phyloP scores from a whole-genome alignment of 805 yeast genomes.

The Cyberlindnera bimundalis region DNA sequence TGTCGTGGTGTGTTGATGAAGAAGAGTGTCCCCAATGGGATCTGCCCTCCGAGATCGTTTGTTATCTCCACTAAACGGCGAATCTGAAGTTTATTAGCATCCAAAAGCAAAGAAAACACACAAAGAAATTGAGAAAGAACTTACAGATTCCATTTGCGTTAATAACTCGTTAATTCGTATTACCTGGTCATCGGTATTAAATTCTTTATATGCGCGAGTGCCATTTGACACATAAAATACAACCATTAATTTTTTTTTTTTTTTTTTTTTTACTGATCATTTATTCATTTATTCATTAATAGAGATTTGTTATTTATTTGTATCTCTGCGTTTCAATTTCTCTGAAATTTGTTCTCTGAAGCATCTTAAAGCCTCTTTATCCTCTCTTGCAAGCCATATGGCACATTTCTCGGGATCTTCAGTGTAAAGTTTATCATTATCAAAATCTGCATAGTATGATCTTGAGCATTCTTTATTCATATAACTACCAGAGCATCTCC shows the following conservation, averaged over 20 bases:
- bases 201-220: too few species aligned
- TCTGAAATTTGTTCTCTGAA: conserved; percentile 16
- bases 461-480: conserved; percentile 44
- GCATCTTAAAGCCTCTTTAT: conserved; percentile 27
- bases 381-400: conserved; percentile 46
- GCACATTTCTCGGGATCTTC: conserved; percentile 34
- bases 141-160: too few species aligned
- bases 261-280: too few species aligned
- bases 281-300: too few species aligned
- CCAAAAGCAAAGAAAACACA: too few species aligned
- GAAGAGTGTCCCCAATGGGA: conserved; percentile 49
- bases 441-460: conserved; percentile 49
- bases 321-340: background rate
- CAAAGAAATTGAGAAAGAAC: too few species aligned
- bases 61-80: conserved; percentile 19
- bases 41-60: conserved; percentile 25
- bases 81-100: conserved; percentile 4
- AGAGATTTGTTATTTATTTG: too few species aligned
- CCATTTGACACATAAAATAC: too few species aligned
- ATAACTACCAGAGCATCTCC: conserved; percentile 57
- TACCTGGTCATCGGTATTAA: too few species aligned
- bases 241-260: too few species aligned
- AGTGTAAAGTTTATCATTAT: conserved; percentile 32
- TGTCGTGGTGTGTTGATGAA: conserved; percentile 41
- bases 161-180: too few species aligned